Percentiles rank a stretch among this genome's conserved stretches.
Evolutionary conservation across 768 basidiomycete species (phyloP).

Genomic region (Trametes gibbosa): DNA sequence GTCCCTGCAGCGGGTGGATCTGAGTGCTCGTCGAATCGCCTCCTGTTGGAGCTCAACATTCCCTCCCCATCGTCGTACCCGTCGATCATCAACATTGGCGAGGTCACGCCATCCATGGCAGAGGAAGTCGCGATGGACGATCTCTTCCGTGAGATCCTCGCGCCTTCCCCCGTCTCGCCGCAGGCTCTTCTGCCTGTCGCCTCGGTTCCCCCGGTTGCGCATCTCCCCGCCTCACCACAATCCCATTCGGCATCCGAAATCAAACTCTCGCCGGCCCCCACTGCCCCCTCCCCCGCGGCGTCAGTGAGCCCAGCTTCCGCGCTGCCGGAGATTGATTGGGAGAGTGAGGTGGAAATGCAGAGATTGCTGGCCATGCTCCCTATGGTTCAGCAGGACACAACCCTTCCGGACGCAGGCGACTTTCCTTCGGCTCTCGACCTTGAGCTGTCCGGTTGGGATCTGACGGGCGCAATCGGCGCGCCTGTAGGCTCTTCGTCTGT

Average conservation of each 20-base stretch:
- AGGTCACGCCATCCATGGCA: slow-evolving; percentile 33
- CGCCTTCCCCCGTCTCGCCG: slow-evolving; percentile 40
- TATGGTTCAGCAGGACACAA: slow-evolving; percentile 29
- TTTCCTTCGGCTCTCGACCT: slow-evolving; percentile 32
- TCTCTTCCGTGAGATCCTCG: slow-evolving; percentile 69
- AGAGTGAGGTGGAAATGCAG: slow-evolving; percentile 57
- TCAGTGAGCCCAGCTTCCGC: slow-evolving; percentile 17
- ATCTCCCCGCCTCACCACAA: slow-evolving; percentile 21
- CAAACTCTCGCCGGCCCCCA: slow-evolving; percentile 22
- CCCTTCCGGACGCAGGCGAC: slow-evolving; percentile 19
- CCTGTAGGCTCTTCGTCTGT: slow-evolving; percentile 16
- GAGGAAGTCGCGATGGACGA: slow-evolving; percentile 66
- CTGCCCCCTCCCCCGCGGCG: slow-evolving; percentile 25
- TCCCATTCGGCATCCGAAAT: slow-evolving; percentile 17
- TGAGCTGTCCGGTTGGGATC: slow-evolving; percentile 28
- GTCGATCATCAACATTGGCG: slow-evolving; percentile 20
- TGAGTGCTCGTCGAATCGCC: slow-evolving; percentile 23
- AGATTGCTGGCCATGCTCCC: slow-evolving; percentile 56
- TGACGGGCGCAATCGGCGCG: slow-evolving; percentile 19
- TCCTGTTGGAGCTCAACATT: slow-evolving; percentile 39
- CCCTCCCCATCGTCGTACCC: slow-evolving; percentile 24
- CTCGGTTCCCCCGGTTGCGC: slow-evolving; percentile 16
- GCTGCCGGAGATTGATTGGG: slow-evolving; percentile 29
- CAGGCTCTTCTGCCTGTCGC: slow-evolving; percentile 33
- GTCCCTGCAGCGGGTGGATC: slow-evolving; percentile 94